phyloP scores from a whole-genome alignment of 805 yeast species.

The Metschnikowia proteae region DNA sequence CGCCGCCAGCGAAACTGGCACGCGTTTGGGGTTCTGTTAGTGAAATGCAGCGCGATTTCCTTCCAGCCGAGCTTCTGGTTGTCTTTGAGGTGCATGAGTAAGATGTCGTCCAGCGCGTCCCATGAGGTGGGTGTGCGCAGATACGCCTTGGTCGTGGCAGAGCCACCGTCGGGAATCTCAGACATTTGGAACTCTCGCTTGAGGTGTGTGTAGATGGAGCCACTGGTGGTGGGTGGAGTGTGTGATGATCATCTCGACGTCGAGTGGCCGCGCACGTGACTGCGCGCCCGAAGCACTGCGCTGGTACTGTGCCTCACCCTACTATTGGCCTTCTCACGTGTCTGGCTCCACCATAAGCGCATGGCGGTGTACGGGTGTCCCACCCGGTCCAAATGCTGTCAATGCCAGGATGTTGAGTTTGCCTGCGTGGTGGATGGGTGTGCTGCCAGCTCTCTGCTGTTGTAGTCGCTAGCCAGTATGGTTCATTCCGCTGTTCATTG shows the following conservation, averaged over 20 bases:
- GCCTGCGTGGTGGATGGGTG: no score
- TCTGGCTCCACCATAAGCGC: no score
- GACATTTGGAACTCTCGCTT: slow-evolving; percentile 5
- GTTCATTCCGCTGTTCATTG: no score
- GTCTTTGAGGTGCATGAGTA: slow-evolving; percentile 62
- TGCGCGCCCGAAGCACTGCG: slow-evolving; percentile 6
- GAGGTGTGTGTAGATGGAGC: not conserved
- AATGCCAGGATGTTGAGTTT: no score
- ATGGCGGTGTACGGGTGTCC: no score
- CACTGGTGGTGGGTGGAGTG: slow-evolving; percentile 5
- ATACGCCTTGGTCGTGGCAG: slow-evolving; percentile 12
- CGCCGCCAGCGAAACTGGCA: slow-evolving; percentile 90
- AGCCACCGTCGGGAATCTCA: slow-evolving; percentile 7
- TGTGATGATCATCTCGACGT: slow-evolving; percentile 21
- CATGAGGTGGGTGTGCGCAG: slow-evolving; percentile 45
- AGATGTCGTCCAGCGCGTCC: slow-evolving; percentile 46
- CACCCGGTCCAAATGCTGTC: no score
- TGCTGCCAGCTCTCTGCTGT: no score
- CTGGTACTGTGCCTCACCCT: not conserved
- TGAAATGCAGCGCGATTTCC: slow-evolving; percentile 75
- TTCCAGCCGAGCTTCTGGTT: slow-evolving; percentile 85
- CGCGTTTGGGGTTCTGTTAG: slow-evolving; percentile 81
- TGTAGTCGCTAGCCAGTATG: no score
- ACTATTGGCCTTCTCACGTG: not conserved
- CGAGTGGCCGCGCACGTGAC: slow-evolving; percentile 8